Conservation (phyloP, 768 basidiomycete genomes). For the Dictyophora rubrovolvata region DNA sequence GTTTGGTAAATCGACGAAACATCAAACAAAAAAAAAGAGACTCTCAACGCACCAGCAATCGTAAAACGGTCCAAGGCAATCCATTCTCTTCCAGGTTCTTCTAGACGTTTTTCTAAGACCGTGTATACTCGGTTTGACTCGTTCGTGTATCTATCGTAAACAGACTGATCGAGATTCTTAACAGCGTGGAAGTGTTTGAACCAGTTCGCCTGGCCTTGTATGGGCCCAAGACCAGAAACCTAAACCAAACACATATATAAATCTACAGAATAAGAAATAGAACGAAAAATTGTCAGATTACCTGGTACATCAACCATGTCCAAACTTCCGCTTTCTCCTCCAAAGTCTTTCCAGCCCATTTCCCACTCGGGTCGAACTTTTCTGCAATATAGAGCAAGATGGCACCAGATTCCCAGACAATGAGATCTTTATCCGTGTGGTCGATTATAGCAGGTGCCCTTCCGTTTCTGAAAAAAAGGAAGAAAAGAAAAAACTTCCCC, state of each 20-base stretch:
- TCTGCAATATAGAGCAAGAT: slow-evolving; percentile 77
- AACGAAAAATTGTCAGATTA: background rate
- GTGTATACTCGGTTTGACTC: slow-evolving; percentile 13
- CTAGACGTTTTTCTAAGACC: slow-evolving; percentile 12
- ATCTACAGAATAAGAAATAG: background rate
- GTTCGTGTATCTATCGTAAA: slow-evolving; percentile 12
- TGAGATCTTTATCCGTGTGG: slow-evolving; percentile 43
- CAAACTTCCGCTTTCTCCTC: background rate
- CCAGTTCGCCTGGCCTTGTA: slow-evolving; percentile 7
- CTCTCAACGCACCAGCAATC: background rate
- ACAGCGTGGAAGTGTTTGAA: slow-evolving; percentile 11
- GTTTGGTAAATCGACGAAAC: background rate
- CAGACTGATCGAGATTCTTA: slow-evolving; percentile 10
- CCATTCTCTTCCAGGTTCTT: background rate
- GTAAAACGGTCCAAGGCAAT: slow-evolving; percentile 1
- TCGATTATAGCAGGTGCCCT: slow-evolving; percentile 63
- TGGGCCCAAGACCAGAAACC: slow-evolving; percentile 1
- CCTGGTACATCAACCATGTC: background rate
- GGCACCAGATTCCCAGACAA: slow-evolving; percentile 68
- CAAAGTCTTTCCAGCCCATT: slow-evolving; percentile 29
- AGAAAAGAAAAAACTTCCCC: too few relatives aligned
- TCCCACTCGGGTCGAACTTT: slow-evolving; percentile 64
- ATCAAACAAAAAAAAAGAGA: background rate
- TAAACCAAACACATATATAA: background rate
- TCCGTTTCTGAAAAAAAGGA: slow-evolving; percentile 26